phyloP scores from a whole-genome alignment of 495 filamentous ascomycete genomes.

The Clohesyomyces aquaticus region DNA sequence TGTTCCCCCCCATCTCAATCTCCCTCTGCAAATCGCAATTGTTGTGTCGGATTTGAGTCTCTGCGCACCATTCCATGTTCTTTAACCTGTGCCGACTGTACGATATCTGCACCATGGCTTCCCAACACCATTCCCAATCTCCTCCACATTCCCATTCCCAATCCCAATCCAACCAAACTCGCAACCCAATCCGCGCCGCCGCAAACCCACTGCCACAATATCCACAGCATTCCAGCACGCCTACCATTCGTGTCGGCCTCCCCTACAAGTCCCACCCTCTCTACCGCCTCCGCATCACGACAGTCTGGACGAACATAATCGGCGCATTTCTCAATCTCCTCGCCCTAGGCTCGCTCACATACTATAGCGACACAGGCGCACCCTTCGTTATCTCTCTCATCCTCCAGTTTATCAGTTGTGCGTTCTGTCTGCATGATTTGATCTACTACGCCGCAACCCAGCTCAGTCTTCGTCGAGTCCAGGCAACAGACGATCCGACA shows the following conservation, averaged over 20 bases:
- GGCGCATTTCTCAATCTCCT: slow-evolving; percentile 22
- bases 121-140: too few species aligned
- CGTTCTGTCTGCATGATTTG: slow-evolving; percentile 13
- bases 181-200: background rate
- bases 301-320: background rate
- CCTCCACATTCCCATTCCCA: too few species aligned
- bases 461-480: too few species aligned
- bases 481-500: background rate
- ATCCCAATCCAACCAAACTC: too few species aligned
- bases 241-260: background rate
- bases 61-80: too few species aligned
- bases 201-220: background rate
- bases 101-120: too few species aligned
- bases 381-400: slow-evolving; percentile 11
- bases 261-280: slow-evolving; percentile 26
- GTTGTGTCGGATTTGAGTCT: too few species aligned
- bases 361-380: background rate
- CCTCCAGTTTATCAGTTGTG: slow-evolving; percentile 7
- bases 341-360: background rate
- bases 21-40: too few species aligned
- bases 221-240: background rate
- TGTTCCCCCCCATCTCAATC: background rate
- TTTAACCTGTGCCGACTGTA: too few species aligned
- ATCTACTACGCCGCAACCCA: slow-evolving; percentile 10
- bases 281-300: slow-evolving; percentile 15